Evolutionary conservation across 2,329 filamentous ascomycete genomes (phyloP), one percentile per base, ranked within the genome.

Genomic region (Podosphaera fusca): DNA sequence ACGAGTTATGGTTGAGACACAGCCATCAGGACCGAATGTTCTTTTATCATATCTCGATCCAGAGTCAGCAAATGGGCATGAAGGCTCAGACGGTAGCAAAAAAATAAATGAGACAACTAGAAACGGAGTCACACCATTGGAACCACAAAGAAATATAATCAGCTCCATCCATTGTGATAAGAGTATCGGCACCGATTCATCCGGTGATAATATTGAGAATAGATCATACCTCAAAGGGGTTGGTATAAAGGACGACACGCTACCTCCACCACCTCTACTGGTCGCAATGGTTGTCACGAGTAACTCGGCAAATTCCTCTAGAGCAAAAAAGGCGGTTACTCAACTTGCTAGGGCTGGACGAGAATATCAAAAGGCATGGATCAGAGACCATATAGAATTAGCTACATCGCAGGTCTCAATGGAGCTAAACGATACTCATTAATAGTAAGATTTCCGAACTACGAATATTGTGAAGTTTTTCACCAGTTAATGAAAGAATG

Each of bases 1-100:
- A 63, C 75, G 78, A 65, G 72, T 81, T 60, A 75, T 81, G 67
- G 73, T 81, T 64, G 78, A 81, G 64, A 76, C 77, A 64, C 69
- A 68, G 0, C 63, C 61, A 53, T 59, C 62, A 3, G 70, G 70
- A 0, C 67, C 70, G 5, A 57, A 71, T 3, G 56, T 71, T 4
- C 60, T 71, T 2, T 67, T 74, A 60, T 74, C 72, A 31, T 77
- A 72, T 63, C 65, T 77, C 59, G 71, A 73, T 58, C 70, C 64
- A 29, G 58, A 58, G 47, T 54, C 59, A 33, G 49, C 54, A 14
- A 14, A 35, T 29, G 45, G 21, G 10, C 29, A 9, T 21, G 53
- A 34, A 45, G 29, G 21, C 38, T 3, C n/a, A 14, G 31, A 47
- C n/a, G 21, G 14, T 36, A 31, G 9, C 14, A 53, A 33, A 36